Evolutionary conservation across 139 green algal species (phyloP).

Genomic region (Deuterostichococcus epilithicus): DNA sequence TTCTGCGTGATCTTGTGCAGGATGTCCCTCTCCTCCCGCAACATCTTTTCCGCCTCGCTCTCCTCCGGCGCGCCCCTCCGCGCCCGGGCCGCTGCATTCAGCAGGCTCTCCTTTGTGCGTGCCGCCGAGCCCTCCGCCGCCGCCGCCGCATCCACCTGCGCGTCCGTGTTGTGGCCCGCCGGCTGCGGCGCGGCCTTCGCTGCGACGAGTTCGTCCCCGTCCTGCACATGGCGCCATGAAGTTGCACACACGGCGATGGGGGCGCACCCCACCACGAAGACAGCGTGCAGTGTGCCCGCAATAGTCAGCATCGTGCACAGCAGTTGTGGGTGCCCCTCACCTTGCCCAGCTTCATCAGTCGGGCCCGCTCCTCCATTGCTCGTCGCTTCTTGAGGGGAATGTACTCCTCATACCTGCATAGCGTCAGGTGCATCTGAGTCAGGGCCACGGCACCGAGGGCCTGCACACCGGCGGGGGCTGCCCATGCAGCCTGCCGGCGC

Average conservation of each 20-base stretch:
- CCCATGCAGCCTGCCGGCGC: no score
- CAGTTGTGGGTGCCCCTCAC: no score
- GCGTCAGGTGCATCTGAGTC: no score
- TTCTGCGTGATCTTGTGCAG: constrained; percentile 83
- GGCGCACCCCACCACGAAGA: no score
- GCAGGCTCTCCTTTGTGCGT: constrained; percentile 63
- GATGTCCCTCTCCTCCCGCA: constrained; percentile 85
- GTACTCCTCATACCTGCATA: constrained; percentile 73
- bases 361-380: constrained; percentile 55
- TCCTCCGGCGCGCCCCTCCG: constrained; percentile 51
- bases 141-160: constrained; percentile 3
- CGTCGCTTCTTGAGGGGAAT: constrained; percentile 82
- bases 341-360: constrained; percentile 44
- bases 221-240: no score
- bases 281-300: neutral
- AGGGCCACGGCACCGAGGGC: no score
- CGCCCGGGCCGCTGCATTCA: constrained; percentile 53
- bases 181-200: constrained; percentile 8
- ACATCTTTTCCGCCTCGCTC: constrained; percentile 61
- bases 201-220: neutral
- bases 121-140: neutral
- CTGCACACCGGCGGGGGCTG: no score
- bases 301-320: no score
- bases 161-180: neutral
- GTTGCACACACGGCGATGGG: no score